phyloP scores from a whole-genome alignment of 176 grass and related monocot species.

The Oryza longistaminata region DNA sequence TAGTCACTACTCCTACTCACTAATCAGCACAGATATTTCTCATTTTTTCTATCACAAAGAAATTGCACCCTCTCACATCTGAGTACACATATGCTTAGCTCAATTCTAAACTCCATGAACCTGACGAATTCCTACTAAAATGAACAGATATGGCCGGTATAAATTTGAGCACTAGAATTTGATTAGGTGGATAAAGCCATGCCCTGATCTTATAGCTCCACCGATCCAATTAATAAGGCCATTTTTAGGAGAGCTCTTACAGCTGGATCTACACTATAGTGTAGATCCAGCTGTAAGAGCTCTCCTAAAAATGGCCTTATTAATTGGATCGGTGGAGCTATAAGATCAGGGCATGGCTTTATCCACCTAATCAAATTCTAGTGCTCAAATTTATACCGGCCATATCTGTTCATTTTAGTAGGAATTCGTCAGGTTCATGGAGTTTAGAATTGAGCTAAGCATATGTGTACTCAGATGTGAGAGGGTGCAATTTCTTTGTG shows the following conservation, averaged over 20 bases:
- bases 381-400: neutral
- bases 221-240: neutral
- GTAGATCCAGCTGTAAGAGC: too few species aligned
- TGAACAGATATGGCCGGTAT: neutral
- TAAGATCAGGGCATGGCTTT: neutral
- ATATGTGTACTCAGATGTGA: too few species aligned
- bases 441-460: neutral
- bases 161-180: neutral
- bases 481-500: too few species aligned
- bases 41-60: neutral
- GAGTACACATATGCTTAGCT: neutral
- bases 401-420: neutral
- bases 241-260: too few species aligned
- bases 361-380: neutral
- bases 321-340: neutral
- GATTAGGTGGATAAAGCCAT: neutral
- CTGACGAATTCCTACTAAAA: neutral
- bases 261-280: too few species aligned
- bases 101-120: neutral
- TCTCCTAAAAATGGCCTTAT: neutral
- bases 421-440: neutral
- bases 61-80: neutral
- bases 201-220: neutral
- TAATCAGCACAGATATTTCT: neutral
- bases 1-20: neutral